Evolutionary conservation across 306 rosid species (phyloP), one percentile per base, ranked within the genome.

Genomic region (Vachellia pachyceras): DNA sequence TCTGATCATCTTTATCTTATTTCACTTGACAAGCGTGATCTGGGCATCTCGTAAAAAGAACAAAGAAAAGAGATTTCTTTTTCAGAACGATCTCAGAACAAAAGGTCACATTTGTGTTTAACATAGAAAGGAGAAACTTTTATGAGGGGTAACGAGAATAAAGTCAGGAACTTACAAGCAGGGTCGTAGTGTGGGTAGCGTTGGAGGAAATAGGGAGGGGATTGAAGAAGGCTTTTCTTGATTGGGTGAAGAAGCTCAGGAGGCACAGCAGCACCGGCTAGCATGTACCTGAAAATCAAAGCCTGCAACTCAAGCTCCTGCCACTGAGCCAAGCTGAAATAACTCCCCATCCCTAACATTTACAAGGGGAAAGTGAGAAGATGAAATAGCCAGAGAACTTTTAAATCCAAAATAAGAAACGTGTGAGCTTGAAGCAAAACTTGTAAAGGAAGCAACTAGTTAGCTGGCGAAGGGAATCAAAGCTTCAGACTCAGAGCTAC

Each of bases 231-330:
- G 78, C 99, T 93, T 84, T 92, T 96, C 94, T 85, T 90, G 81
- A 96, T 93, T 29, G 90, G 92, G 54, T 87, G 99, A 79, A 96
- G 99, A 13, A 96, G 99, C 49, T 96, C 97, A 57, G 88, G 69
- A 49, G 98, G 99, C 72, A 96, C 97, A 78, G 97, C 87, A 73
- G 94, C 90, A 63, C 99, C 98, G 17, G 95, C 98, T 42, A 88
- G 18, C 93, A 96, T 92, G 83, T 93, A 92, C 78, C 97, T 86
- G 83, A 89, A 93, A 77, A 93, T 96, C 90, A 93, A 83, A 73
- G 98, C 97, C 84, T 96, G 99, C 76, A 96, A 85, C 90, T 96
- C 98, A 41, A 96, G 99, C 46, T 96, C 99, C 72, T 96, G 97
- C 98, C 94, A 89, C 87, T 96, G 99, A 29, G 90, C 86, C 80